These are phyloP conservation scores for Zygosaccharomyces bisporus DNA, from an alignment of 805 yeast species.

Conservation along the genomic window DNA sequence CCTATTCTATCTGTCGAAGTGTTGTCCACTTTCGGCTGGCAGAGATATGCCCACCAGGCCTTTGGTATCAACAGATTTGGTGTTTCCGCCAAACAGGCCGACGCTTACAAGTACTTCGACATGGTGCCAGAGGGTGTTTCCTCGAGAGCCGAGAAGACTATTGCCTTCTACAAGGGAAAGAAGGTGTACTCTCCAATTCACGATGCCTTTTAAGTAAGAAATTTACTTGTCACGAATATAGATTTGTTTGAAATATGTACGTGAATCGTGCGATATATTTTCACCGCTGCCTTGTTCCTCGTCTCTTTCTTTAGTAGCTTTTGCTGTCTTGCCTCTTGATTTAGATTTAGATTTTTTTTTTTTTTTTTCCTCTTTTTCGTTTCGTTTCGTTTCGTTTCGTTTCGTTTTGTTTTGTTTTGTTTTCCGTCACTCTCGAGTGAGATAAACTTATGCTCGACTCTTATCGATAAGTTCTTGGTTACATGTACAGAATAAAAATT, in stretches of 20 bases:
- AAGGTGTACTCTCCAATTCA: slow-evolving; percentile 69
- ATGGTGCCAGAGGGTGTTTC: slow-evolving; percentile 94
- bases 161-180: slow-evolving; percentile 78
- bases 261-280: background rate
- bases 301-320: too few relatives aligned
- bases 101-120: slow-evolving; percentile 78
- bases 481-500: too few relatives aligned
- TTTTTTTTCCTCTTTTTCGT: too few relatives aligned
- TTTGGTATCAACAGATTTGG: slow-evolving; percentile 95
- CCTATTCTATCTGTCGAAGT: slow-evolving; percentile 95
- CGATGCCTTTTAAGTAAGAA: slow-evolving; percentile 58
- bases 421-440: too few relatives aligned
- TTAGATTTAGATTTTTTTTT: too few relatives aligned
- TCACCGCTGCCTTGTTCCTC: too few relatives aligned
- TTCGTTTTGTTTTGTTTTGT: too few relatives aligned
- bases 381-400: too few relatives aligned
- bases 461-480: too few relatives aligned
- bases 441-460: too few relatives aligned
- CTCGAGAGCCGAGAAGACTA: slow-evolving; percentile 73
- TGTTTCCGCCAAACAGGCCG: slow-evolving; percentile 86
- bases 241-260: slow-evolving; percentile 3
- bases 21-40: slow-evolving; percentile 87
- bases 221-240: slow-evolving; percentile 8
- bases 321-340: too few relatives aligned
- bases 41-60: slow-evolving; percentile 92